Evolutionary conservation across 2,329 filamentous ascomycete genomes (phyloP).

Genomic region (Aspergillus quadricinctus): DNA sequence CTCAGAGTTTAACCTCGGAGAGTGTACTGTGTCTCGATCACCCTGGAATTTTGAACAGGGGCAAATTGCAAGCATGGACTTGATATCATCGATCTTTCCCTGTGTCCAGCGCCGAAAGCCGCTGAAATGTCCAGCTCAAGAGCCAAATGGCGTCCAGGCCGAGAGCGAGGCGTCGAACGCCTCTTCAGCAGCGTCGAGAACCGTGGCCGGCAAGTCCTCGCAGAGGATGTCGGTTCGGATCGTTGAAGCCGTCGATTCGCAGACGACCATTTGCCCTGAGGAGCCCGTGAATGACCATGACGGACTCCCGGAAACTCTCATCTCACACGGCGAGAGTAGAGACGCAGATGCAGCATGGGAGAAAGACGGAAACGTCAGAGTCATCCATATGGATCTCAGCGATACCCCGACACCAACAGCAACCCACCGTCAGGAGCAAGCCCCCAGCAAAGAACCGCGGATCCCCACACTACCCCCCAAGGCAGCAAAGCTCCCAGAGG

Average conservation of each 20-base stretch:
- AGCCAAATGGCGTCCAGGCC: background rate
- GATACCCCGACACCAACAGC: background rate
- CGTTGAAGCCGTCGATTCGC: slow-evolving; percentile 10
- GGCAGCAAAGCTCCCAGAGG: slow-evolving; percentile 6
- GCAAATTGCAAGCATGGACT: background rate
- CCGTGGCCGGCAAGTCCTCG: background rate
- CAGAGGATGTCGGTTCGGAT: slow-evolving; percentile 13
- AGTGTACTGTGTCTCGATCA: background rate
- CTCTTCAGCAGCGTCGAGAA: background rate
- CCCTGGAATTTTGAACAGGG: background rate
- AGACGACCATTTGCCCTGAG: background rate
- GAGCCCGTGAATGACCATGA: background rate
- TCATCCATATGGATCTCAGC: background rate
- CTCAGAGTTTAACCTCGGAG: background rate
- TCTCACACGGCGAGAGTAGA: background rate
- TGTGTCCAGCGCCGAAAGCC: background rate
- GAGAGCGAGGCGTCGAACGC: background rate
- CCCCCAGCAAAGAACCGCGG: background rate
- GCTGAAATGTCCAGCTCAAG: background rate
- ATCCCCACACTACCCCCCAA: background rate
- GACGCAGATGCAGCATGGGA: background rate
- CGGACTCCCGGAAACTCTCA: background rate
- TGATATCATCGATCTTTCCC: background rate
- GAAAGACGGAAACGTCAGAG: background rate
- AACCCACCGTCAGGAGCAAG: background rate